Evolutionary conservation across 2,329 filamentous ascomycete species (phyloP), one percentile per base, ranked within the genome.

Genomic region (Fusarium coffeatum): DNA sequence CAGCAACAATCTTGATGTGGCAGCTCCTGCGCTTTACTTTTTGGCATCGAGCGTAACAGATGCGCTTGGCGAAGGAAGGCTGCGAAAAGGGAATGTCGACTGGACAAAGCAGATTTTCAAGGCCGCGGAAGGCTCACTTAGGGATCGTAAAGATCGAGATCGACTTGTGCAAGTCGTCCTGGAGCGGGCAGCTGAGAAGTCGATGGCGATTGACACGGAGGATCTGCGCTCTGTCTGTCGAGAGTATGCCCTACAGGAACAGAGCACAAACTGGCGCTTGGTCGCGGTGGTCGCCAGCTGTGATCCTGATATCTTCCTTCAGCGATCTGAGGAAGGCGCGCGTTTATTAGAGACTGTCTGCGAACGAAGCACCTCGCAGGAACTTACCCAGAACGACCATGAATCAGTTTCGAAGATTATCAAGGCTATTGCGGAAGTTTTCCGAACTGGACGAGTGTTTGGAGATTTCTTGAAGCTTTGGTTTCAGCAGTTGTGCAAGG

Each of bases 391-490:
- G 2, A 47, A 59, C 7, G 68, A 78, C 15, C 37, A 67, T 3
- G 66, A 71, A 8, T 66, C 72, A 12, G 76, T 78, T 30, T 72
- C 74, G 6, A 73, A 79, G 13, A 80, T 85, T 7, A 77, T 86
- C 5, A 76, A 78, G 5, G 76, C 81, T 2, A 79, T 87, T 22
- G 80, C 82, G 3, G 76, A 81, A 54, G 83, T 84, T 0, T 85
- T 82, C 66, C 81, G 80, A 10, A 81, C 77, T 8, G 80, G 78
- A 13, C 82, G 84, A 55, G 81, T 83, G 58, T 74, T 86, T 15
- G 75, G 83, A 0, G 77, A 79, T 8, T 87, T 87, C 59, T 63
- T 87, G 63, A 80, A 80, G 49, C 73, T 82, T 3, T 87, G 85
- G 85, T 83, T 80, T 49, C 72, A 78, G 43, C 80, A 84, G 59